Evolutionary conservation across 805 yeast species (phyloP), one percentile per base, ranked within the genome.

Genomic region (Ogataea paraovalis): DNA sequence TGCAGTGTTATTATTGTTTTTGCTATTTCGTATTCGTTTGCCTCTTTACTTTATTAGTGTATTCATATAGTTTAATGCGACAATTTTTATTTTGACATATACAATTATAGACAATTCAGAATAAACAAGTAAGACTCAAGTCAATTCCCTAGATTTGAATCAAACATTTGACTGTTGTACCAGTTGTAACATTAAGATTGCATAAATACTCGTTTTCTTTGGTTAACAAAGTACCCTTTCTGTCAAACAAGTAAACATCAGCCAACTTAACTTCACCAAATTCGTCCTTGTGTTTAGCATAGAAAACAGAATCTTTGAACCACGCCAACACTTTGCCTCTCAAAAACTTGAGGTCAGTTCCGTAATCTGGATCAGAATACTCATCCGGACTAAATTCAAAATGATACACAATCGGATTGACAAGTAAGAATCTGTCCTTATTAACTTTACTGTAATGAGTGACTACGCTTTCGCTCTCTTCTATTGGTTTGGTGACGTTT

Each of bases 311-410:
- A 45, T 79, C 79, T 48, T 74, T 72, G 55, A 85, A 77, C 51
- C 86, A 70, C 37, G 72, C 67, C 32, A 82, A 74, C 2, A 83
- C 66, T 59, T 81, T 84, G 1, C 64, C 54, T 51, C 89, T 75
- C 46, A 89, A 71, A 52, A 83, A 80, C 16, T 71, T 75, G 30
- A 91, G 72, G 18, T 83, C 78, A 9, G 91, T 80, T 1, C 96
- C 96, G 43, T 72, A 75, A 49, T 80, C 91, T 4, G 82, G 84
- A 47, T 86, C 78, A 50, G 79, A 80, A 60, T 80, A 87, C 57
- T 87, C 96, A 55, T 84, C 91, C 0, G 95, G 94, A 27, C 87
- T 79, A 64, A 87, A 87, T 60, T 87, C 95, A 54, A 85, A 74
- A 62, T 85, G 86, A 60, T 82, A 87, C 22, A 69, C 70, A 28